Evolutionary conservation across 1,284 basidiomycete species (phyloP).

Genomic region (Leccinum variabile): DNA sequence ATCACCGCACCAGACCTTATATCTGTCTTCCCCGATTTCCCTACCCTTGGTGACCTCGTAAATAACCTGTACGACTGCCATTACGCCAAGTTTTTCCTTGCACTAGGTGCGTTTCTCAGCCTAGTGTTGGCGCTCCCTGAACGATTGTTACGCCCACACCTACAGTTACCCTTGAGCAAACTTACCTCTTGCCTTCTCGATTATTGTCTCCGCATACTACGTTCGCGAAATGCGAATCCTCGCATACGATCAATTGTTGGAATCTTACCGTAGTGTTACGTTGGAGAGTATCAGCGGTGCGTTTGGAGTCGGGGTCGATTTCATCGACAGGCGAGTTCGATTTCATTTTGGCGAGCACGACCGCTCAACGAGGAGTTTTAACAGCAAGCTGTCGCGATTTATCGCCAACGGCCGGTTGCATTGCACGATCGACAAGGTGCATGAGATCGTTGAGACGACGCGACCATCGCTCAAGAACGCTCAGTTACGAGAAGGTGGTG

Average conservation of each 20-base stretch:
- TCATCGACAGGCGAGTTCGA: conserved; percentile 79
- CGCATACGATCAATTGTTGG: conserved; percentile 90
- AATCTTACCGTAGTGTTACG: conserved; percentile 89
- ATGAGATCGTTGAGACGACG: conserved; percentile 94
- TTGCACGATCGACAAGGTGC: conserved; percentile 93
- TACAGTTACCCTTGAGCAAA: conserved; percentile 84
- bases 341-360: conserved; percentile 29
- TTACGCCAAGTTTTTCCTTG: conserved; percentile 92
- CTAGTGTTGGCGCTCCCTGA: neutral
- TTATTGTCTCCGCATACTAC: conserved; percentile 87
- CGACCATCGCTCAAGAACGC: conserved; percentile 83
- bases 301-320: conserved; percentile 89
- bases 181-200: conserved; percentile 83
- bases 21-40: conserved; percentile 69
- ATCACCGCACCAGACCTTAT: conserved; percentile 71
- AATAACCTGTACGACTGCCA: conserved; percentile 89
- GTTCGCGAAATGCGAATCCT: conserved; percentile 96
- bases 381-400: conserved; percentile 89
- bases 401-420: conserved; percentile 90
- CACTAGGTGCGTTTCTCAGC: conserved; percentile 59
- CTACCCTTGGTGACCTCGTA: conserved; percentile 67
- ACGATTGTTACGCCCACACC: neutral
- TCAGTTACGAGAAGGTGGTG: conserved; percentile 90
- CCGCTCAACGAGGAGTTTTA: conserved; percentile 1
- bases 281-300: conserved; percentile 84